Conservation (phyloP, 257 asterid genomes). For the Petunia axillaris region DNA sequence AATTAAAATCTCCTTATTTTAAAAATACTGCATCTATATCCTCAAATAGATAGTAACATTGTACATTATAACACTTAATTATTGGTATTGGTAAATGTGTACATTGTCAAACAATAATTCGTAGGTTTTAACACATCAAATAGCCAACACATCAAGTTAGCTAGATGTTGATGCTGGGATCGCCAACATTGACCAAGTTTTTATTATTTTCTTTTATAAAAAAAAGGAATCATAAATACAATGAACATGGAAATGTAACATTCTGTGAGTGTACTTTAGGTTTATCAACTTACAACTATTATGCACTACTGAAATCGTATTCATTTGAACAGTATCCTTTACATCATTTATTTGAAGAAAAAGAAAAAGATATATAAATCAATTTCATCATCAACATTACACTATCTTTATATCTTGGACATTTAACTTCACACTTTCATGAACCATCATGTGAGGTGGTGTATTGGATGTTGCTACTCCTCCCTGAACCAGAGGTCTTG, state of each 20-base stretch:
- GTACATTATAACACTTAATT: too few species aligned
- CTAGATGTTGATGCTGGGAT: background rate
- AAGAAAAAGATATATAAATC: background rate
- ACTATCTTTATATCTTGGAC: background rate
- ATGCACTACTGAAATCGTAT: slow-evolving; percentile 10
- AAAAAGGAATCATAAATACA: background rate
- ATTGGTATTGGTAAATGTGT: too few species aligned
- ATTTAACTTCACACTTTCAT: background rate
- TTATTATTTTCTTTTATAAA: background rate
- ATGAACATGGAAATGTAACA: background rate
- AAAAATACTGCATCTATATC: too few species aligned
- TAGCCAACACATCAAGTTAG: background rate
- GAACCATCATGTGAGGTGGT: too few species aligned
- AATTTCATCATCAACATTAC: slow-evolving; percentile 1
- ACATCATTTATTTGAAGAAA: background rate
- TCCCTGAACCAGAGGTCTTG: too few species aligned
- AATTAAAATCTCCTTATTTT: too few species aligned
- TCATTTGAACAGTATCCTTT: background rate
- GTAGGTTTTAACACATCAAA: too few species aligned
- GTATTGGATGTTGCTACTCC: too few species aligned
- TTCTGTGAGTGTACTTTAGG: background rate
- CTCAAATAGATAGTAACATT: too few species aligned
- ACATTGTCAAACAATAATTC: too few species aligned
- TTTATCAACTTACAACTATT: slow-evolving; percentile 1
- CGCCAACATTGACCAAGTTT: slow-evolving; percentile 3